These are phyloP conservation scores for Coemansia furcata DNA, from an alignment of 192 early-diverging fungal genomes.

Conservation along the genomic window DNA sequence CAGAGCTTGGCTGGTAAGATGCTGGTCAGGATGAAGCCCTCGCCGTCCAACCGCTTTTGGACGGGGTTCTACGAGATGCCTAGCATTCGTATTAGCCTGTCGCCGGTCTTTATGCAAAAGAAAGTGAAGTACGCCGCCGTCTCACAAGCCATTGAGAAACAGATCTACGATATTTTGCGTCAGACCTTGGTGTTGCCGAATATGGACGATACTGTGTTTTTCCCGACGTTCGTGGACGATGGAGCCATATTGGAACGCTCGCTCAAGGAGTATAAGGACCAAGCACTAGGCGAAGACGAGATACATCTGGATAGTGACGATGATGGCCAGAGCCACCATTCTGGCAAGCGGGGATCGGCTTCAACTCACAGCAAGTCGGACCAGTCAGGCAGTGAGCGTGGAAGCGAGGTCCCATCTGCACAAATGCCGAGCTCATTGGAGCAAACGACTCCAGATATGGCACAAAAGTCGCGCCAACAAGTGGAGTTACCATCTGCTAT, in stretches of 20 bases:
- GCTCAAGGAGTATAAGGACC: conserved; percentile 38
- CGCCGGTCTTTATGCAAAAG: conserved; percentile 81
- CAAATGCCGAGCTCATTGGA: background rate
- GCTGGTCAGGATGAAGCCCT: conserved; percentile 73
- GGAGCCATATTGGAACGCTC: conserved; percentile 60
- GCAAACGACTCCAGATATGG: background rate
- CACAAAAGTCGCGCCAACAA: background rate
- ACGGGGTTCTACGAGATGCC: conserved; percentile 81
- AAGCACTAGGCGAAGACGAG: conserved; percentile 17
- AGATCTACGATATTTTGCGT: conserved; percentile 77
- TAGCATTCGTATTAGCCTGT: conserved; percentile 66
- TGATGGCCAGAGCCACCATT: background rate
- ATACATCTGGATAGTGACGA: background rate
- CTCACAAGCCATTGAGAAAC: conserved; percentile 81
- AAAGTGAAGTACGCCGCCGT: conserved; percentile 75
- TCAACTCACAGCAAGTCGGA: background rate
- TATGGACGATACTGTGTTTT: conserved; percentile 86
- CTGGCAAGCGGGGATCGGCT: background rate
- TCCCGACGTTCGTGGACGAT: conserved; percentile 53
- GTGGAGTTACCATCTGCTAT: background rate
- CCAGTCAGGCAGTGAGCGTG: background rate
- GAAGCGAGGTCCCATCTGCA: background rate
- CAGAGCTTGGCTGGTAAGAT: conserved; percentile 71
- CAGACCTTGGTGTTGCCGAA: conserved; percentile 81
- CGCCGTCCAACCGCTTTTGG: conserved; percentile 83